phyloP scores from a whole-genome alignment of 2,329 filamentous ascomycete genomes.

The Botrytis porri region DNA sequence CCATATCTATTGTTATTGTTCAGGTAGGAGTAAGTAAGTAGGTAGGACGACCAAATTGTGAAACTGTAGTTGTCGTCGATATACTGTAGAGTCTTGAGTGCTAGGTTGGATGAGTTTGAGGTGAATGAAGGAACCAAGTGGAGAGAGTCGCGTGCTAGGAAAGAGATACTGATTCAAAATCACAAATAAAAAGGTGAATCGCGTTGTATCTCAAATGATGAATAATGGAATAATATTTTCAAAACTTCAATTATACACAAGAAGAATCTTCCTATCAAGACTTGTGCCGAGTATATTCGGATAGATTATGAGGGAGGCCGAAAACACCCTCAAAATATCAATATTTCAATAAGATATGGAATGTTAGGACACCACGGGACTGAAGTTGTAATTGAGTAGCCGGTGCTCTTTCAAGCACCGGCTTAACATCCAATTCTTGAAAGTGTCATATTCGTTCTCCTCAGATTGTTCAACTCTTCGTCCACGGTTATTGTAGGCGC shows the following conservation, averaged over 20 bases:
- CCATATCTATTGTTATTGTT: neutral
- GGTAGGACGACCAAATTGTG: neutral
- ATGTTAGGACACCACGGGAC: conserved; percentile 39
- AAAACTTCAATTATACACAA: neutral
- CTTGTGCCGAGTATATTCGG: neutral
- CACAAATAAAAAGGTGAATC: neutral
- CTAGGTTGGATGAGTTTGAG: neutral
- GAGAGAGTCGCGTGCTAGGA: neutral
- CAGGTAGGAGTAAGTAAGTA: neutral
- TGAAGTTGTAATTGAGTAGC: conserved; percentile 30
- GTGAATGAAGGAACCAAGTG: neutral
- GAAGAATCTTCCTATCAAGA: neutral
- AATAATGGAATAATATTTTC: conserved; percentile 6
- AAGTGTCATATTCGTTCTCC: conserved; percentile 45
- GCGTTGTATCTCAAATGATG: neutral
- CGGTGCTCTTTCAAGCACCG: conserved; percentile 32
- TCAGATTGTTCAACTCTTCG: conserved; percentile 55
- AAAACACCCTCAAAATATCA: conserved; percentile 23
- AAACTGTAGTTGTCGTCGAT: neutral
- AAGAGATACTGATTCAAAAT: conserved; percentile 1
- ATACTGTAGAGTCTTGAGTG: neutral
- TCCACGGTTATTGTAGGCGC: conserved; percentile 45
- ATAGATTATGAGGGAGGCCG: conserved; percentile 24
- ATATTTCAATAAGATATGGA: conserved; percentile 17
- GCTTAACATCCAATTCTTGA: conserved; percentile 39